Evolutionary conservation across 1,284 basidiomycete genomes (phyloP).

Genomic region (Polyporus tsugae): DNA sequence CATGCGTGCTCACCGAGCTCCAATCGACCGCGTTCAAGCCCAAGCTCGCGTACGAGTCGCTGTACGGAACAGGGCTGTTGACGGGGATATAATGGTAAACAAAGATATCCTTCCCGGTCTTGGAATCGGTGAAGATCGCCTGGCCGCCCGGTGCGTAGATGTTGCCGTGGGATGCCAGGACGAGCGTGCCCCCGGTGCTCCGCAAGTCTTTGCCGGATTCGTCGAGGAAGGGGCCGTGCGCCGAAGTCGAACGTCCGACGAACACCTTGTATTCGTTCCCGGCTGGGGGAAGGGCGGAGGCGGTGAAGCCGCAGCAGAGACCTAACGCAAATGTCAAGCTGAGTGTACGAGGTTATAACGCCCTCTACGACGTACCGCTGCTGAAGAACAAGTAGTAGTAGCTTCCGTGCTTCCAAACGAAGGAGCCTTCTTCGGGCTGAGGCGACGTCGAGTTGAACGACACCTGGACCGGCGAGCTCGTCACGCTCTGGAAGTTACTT

Average conservation of each 20-base stretch:
- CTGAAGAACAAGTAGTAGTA: conserved; percentile 37
- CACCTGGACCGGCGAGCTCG: conserved; percentile 25
- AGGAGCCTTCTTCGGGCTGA: conserved; percentile 32
- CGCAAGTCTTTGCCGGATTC: conserved; percentile 36
- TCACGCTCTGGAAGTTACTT: conserved; percentile 24
- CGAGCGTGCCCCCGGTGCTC: conserved; percentile 42
- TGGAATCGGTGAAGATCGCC: conserved; percentile 32
- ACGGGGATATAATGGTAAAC: conserved; percentile 34
- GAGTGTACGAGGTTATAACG: background rate
- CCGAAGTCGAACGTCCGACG: conserved; percentile 42
- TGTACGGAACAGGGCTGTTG: conserved; percentile 28
- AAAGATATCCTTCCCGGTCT: conserved; percentile 32
- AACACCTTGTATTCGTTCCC: conserved; percentile 40
- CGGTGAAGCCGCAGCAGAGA: conserved; percentile 28
- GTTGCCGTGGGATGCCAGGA: conserved; percentile 45
- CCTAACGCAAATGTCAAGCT: conserved; percentile 12
- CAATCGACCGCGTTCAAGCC: conserved; percentile 35
- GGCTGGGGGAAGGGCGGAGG: conserved; percentile 36
- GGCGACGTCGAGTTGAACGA: conserved; percentile 33
- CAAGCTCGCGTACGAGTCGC: conserved; percentile 28
- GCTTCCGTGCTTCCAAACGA: conserved; percentile 33
- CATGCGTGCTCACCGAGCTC: conserved; percentile 29
- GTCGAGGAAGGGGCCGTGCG: conserved; percentile 43
- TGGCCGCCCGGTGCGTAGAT: conserved; percentile 37
- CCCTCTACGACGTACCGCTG: conserved; percentile 28